phyloP scores from a whole-genome alignment of 177 flowering plant genomes.

The Tripterygium wilfordii region DNA sequence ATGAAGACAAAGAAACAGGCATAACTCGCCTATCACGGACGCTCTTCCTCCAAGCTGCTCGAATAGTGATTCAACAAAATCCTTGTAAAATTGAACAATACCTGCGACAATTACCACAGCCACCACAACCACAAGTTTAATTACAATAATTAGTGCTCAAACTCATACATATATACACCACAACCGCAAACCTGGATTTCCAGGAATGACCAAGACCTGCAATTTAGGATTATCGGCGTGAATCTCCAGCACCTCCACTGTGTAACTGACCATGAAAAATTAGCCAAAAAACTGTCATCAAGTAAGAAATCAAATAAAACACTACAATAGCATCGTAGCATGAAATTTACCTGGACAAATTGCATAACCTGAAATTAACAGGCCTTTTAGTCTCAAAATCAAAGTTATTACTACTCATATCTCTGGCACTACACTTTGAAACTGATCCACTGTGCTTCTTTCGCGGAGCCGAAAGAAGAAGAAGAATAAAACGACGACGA shows the following conservation, averaged over 20 bases:
- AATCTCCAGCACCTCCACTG: constrained; percentile 73
- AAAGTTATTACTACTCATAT: constrained; percentile 22
- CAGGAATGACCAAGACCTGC: constrained; percentile 73
- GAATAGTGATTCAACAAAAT: constrained; percentile 64
- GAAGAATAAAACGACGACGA: no score
- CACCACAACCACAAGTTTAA: background rate
- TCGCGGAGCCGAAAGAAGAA: no score
- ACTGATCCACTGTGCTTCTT: no score
- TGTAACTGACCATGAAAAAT: constrained; percentile 29
- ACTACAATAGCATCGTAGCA: background rate
- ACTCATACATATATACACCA: no score
- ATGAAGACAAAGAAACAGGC: constrained; percentile 1
- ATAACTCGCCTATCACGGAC: constrained; percentile 65
- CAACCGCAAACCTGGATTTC: constrained; percentile 84
- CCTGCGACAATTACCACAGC: constrained; percentile 28
- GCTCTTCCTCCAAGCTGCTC: constrained; percentile 63
- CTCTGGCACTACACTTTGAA: constrained; percentile 7
- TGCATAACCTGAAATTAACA: constrained; percentile 48
- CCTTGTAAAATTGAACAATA: constrained; percentile 55
- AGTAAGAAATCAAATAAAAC: background rate
- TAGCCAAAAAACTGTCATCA: no score
- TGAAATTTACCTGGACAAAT: constrained; percentile 50
- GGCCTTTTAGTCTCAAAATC: constrained; percentile 18
- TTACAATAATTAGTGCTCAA: no score
- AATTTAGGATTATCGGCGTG: constrained; percentile 44